Conservation (phyloP, 2,329 filamentous ascomycete species). For the Fusarium sacchari region DNA sequence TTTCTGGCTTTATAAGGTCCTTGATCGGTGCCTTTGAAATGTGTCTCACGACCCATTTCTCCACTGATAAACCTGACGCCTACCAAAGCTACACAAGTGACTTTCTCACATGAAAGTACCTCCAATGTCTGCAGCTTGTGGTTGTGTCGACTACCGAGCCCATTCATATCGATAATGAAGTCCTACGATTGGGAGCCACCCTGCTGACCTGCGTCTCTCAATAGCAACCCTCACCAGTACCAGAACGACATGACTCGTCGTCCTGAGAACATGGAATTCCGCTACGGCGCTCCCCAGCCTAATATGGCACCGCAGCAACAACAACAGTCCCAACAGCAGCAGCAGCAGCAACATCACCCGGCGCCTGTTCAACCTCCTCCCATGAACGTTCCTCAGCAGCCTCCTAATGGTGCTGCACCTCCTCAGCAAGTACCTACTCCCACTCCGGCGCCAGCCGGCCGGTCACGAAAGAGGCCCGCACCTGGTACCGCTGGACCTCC, state of each 20-base stretch:
- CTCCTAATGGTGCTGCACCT: slow-evolving; percentile 46
- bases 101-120: slow-evolving; percentile 19
- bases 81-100: slow-evolving; percentile 16
- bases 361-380: slow-evolving; percentile 48
- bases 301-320: slow-evolving; percentile 51
- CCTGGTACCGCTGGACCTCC: slow-evolving; percentile 53
- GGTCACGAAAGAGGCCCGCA: slow-evolving; percentile 56
- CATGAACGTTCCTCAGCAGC: slow-evolving; percentile 57
- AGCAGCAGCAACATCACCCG: slow-evolving; percentile 51
- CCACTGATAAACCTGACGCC: slow-evolving; percentile 30
- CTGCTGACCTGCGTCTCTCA: slow-evolving; percentile 44
- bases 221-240: slow-evolving; percentile 58
- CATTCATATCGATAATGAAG: slow-evolving; percentile 42
- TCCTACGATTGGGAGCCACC: slow-evolving; percentile 39
- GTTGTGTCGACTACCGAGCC: slow-evolving; percentile 28
- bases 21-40: not conserved
- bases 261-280: slow-evolving; percentile 56
- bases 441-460: slow-evolving; percentile 51
- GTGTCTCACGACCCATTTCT: slow-evolving; percentile 28
- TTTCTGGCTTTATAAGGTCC: slow-evolving; percentile 7
- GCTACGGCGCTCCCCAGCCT: slow-evolving; percentile 53
- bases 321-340: slow-evolving; percentile 45
- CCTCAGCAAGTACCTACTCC: slow-evolving; percentile 53
- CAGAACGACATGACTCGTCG: slow-evolving; percentile 62
- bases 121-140: slow-evolving; percentile 5